These are phyloP conservation scores for Zygoascus sp. DNA, from an alignment of 1,139 yeast genomes.

Conservation along the genomic window DNA sequence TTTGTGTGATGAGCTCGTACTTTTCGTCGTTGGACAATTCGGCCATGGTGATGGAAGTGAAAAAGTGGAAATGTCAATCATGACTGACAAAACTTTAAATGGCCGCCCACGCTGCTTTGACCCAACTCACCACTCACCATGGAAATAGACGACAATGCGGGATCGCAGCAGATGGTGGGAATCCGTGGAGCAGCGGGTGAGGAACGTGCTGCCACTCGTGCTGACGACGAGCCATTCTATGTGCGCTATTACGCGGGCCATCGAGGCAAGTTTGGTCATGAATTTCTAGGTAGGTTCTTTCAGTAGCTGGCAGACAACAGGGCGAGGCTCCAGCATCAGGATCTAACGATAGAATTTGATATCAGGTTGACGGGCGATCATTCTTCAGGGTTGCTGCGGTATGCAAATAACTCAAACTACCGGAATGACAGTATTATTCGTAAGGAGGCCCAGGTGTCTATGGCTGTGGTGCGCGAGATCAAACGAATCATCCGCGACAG, in stretches of 20 bases:
- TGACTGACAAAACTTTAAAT: too few relatives aligned
- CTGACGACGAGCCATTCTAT: conserved; percentile 34
- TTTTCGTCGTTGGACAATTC: conserved; percentile 52
- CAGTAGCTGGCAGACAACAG: too few relatives aligned
- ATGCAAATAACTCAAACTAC: conserved; percentile 46
- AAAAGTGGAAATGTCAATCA: not conserved
- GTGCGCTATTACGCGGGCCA: conserved; percentile 43
- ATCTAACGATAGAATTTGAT: conserved; percentile 37
- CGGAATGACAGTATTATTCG: conserved; percentile 42
- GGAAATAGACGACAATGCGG: conserved; percentile 4
- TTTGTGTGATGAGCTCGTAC: conserved; percentile 72
- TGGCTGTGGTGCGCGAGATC: conserved; percentile 36
- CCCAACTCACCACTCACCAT: too few relatives aligned
- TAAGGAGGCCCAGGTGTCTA: conserved; percentile 39
- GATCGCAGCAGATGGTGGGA: conserved; percentile 2
- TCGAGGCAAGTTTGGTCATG: conserved; percentile 44
- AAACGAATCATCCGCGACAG: conserved; percentile 37
- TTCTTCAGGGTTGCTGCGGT: conserved; percentile 37
- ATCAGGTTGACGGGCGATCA: conserved; percentile 35
- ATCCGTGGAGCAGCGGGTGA: conserved; percentile 4
- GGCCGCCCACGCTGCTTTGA: too few relatives aligned
- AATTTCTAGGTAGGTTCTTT: conserved; percentile 39
- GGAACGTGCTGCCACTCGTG: not conserved
- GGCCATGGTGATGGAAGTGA: conserved; percentile 8
- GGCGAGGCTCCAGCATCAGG: not conserved